Conservation (phyloP, 176 grass and related monocot genomes). For the Eragrostis curvula region DNA sequence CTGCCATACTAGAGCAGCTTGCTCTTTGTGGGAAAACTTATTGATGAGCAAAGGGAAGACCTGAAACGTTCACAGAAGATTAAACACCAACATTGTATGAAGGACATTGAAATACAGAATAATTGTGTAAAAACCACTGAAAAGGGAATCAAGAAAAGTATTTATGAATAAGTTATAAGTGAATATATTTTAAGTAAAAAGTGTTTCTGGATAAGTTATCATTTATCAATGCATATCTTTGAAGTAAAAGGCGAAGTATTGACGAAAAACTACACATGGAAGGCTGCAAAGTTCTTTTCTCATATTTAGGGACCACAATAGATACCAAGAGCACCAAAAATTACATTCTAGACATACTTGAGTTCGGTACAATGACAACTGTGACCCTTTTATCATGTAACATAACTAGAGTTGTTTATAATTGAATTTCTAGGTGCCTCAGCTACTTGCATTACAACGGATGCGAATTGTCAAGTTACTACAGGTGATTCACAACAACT, state of each 20-base stretch:
- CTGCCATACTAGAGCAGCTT: constrained; percentile 91
- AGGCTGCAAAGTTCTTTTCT: background rate
- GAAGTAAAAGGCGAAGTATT: background rate
- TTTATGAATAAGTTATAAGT: background rate
- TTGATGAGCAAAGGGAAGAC: constrained; percentile 79
- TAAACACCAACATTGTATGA: constrained; percentile 24
- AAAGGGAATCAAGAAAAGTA: background rate
- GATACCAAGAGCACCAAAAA: background rate
- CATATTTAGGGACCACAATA: background rate
- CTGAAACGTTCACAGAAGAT: constrained; percentile 46
- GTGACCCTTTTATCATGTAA: background rate
- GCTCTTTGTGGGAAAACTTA: constrained; percentile 85
- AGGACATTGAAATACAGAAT: background rate
- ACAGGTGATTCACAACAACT: background rate
- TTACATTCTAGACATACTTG: constrained; percentile 8
- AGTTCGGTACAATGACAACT: background rate
- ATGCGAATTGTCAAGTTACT: constrained; percentile 12
- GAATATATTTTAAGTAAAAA: constrained; percentile 2
- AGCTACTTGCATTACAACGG: background rate
- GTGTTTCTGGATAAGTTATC: background rate
- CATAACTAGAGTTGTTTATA: background rate
- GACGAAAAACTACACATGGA: background rate
- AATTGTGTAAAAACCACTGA: background rate
- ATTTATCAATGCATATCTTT: background rate
- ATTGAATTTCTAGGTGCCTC: background rate